Base-by-base conservation (phyloP, 2,329 filamentous ascomycete species). In the Claviceps arundinis region DNA sequence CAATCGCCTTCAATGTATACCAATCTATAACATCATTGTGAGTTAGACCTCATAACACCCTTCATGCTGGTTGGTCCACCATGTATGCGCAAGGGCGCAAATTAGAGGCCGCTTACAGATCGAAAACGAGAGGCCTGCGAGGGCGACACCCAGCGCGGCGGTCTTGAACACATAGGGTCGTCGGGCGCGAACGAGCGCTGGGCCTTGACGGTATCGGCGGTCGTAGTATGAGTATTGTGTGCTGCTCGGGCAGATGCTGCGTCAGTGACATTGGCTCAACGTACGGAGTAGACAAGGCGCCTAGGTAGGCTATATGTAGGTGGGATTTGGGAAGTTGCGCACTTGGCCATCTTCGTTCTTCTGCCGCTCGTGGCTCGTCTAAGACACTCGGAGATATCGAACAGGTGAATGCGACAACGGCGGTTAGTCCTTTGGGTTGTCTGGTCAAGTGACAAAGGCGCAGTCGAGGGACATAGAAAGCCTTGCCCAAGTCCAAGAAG, bases 121-220 rank as follows among this genome's bases (percentile, higher is more conserved):
- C 30, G 30, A 34, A 34, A 34, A 34, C 30, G 30, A 34, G 30
- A 34, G 30, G 9, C 30, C 30, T 34, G 30, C 8, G 30, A 34
- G 30, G 30, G 9, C 30, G 30, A 34, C 8, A 9, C 30, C 30
- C 30, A 34, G 9, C 30, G 91, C 62, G 30, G 85, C 77, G 70
- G 98, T 98, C 74, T 87, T 94, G 69, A 96, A 72, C 42, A 98
- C 77, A 68, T 94, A 98, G 48, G 93, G 93, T 61, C 88, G 83
- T 61, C 94, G 84, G 52, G 93, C 91, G 64, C 93, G 87, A 66
- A 96, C 84, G 58, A 98, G 82, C 52, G 94, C 87, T 48, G 89
- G 84, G 55, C 87, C 87, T 69, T 94, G 89, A 58, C 86, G 84
- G 72, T 87, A 87, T 64, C 86, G 78, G 65, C 84, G 82, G 71